These are phyloP conservation scores for Alternaria brassicicola DNA, from an alignment of 2,329 filamentous ascomycete genomes.

Conservation along the genomic window DNA sequence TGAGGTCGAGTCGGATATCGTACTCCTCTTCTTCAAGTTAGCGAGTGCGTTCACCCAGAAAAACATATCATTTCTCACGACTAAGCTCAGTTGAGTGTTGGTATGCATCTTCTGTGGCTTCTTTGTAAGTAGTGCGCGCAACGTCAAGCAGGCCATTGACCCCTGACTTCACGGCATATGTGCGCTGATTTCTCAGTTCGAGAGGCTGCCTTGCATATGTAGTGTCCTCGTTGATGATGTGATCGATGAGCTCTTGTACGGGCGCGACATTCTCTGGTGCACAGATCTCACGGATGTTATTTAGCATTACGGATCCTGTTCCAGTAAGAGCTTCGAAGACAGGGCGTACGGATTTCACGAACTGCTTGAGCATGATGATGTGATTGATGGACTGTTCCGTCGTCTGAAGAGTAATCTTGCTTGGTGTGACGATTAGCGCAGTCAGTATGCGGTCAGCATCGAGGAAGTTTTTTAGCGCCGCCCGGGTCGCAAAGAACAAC, in stretches of 20 bases:
- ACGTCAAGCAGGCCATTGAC: conserved; percentile 88
- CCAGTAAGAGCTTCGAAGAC: conserved; percentile 71
- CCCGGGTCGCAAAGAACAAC: conserved; percentile 78
- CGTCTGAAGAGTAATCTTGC: conserved; percentile 67
- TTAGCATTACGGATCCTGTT: conserved; percentile 68
- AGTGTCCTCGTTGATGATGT: conserved; percentile 80
- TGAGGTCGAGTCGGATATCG: conserved; percentile 68
- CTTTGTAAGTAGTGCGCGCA: conserved; percentile 86
- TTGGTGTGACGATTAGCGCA: conserved; percentile 77
- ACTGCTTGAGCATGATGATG: conserved; percentile 84
- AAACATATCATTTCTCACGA: conserved; percentile 53
- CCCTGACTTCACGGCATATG: conserved; percentile 86
- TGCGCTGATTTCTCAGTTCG: conserved; percentile 86
- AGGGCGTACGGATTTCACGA: conserved; percentile 70
- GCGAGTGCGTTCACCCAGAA: background rate
- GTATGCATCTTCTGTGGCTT: conserved; percentile 78
- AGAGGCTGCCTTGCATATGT: conserved; percentile 78
- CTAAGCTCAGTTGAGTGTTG: conserved; percentile 72
- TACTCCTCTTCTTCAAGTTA: conserved; percentile 51
- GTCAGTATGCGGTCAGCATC: conserved; percentile 84
- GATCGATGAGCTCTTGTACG: conserved; percentile 69
- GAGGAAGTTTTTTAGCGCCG: conserved; percentile 74
- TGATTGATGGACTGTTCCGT: conserved; percentile 85
- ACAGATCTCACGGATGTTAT: conserved; percentile 73
- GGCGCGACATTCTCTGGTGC: conserved; percentile 64